These are phyloP conservation scores for Xylaria sp. DNA, from an alignment of 2,329 filamentous ascomycete genomes.

Conservation along the genomic window DNA sequence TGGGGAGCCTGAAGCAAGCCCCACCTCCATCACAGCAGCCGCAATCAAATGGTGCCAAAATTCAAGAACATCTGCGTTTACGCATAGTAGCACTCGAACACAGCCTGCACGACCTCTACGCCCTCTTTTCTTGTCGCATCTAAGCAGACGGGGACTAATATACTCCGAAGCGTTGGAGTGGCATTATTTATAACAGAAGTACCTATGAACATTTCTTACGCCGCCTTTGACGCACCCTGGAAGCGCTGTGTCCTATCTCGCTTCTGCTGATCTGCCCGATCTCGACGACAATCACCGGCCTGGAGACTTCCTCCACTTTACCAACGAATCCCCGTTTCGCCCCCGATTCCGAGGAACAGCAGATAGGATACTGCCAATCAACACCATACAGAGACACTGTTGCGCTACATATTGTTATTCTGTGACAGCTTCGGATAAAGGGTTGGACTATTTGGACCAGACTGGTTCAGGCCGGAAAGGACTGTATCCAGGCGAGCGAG, in stretches of 20 bases:
- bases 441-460: too few relatives aligned
- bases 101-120: not conserved
- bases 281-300: not conserved
- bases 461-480: too few relatives aligned
- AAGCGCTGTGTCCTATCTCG: not conserved
- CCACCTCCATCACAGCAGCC: conserved; percentile 35
- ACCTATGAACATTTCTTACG: not conserved
- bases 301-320: not conserved
- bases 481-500: not conserved
- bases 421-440: not conserved
- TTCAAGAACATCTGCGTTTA: conserved; percentile 17
- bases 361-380: not conserved
- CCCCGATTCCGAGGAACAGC: not conserved
- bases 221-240: not conserved
- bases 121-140: not conserved
- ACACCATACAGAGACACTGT: not conserved
- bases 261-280: not conserved
- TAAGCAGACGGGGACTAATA: not conserved
- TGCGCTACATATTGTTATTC: not conserved
- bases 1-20: conserved; percentile 9
- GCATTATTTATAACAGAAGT: too few relatives aligned
- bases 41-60: conserved; percentile 37
- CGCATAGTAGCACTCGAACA: not conserved
- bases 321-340: not conserved
- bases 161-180: not conserved